Evolutionary conservation across 768 basidiomycete species (phyloP).

Genomic region (Rickenella mellea): DNA sequence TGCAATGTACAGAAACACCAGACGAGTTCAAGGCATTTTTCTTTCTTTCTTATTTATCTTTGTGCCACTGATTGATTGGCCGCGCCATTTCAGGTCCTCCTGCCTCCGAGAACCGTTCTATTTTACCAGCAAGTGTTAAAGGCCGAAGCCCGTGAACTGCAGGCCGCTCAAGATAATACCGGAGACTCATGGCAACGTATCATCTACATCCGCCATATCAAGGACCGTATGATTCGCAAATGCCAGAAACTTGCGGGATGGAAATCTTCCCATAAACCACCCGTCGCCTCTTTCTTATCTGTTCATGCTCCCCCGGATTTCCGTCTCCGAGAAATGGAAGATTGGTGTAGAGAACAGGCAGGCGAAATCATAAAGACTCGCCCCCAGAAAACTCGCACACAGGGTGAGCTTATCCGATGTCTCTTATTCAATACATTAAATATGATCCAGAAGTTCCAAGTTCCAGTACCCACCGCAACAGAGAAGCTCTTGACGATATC

Average conservation of each 20-base stretch:
- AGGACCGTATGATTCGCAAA: slow-evolving; percentile 77
- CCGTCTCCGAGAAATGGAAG: slow-evolving; percentile 70
- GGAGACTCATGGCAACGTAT: slow-evolving; percentile 58
- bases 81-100: slow-evolving; percentile 41
- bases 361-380: slow-evolving; percentile 6
- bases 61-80: no score
- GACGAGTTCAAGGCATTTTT: slow-evolving; percentile 59
- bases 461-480: no score
- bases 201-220: slow-evolving; percentile 65
- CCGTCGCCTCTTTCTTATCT: no score
- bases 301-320: slow-evolving; percentile 67
- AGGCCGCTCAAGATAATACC: slow-evolving; percentile 33
- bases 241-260: slow-evolving; percentile 60
- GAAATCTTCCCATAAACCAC: no score
- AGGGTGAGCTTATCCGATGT: no score
- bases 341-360: slow-evolving; percentile 55
- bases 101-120: slow-evolving; percentile 57
- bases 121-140: slow-evolving; percentile 60
- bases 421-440: no score
- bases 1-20: slow-evolving; percentile 69
- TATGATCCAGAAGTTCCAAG: no score
- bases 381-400: slow-evolving; percentile 27
- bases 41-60: no score
- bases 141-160: slow-evolving; percentile 50
- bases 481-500: no score